A percentile compares a stretch with the other conserved stretches of the same genome.
Conservation (phyloP, 345 rosid genomes). For the Eucalyptus erythrocorys region DNA sequence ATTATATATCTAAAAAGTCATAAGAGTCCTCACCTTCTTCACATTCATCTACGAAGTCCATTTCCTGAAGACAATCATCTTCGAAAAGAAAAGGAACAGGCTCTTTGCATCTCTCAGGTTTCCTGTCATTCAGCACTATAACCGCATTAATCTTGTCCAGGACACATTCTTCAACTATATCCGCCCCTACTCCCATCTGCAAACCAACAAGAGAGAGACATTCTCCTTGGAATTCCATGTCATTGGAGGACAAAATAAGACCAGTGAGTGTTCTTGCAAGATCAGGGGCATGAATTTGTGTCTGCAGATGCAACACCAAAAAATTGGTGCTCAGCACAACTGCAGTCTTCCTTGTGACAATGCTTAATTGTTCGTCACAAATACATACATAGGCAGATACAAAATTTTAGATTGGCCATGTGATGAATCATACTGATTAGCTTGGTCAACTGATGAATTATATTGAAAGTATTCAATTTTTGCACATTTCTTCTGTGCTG, state of each 20-base stretch:
- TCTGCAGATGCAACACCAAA: conserved; percentile 21
- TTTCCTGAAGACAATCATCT: conserved; percentile 20
- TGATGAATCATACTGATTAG: background rate
- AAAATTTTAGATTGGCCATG: background rate
- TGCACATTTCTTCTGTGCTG: background rate
- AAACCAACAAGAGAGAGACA: conserved; percentile 71
- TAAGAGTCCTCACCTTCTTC: conserved; percentile 30
- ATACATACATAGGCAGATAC: background rate
- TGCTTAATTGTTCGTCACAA: background rate
- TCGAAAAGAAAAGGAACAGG: conserved; percentile 45
- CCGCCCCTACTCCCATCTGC: conserved; percentile 17
- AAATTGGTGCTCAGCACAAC: background rate
- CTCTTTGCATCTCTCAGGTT: conserved; percentile 46
- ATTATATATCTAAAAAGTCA: conserved; percentile 12
- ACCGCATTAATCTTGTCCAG: conserved; percentile 55
- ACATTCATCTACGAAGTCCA: conserved; percentile 20
- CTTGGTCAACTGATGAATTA: background rate
- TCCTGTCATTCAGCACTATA: conserved; percentile 52
- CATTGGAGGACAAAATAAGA: conserved; percentile 59
- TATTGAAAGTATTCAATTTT: background rate
- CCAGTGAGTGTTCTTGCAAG: conserved; percentile 79
- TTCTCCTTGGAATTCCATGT: conserved; percentile 58
- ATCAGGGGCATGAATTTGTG: conserved; percentile 73
- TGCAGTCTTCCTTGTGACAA: background rate
- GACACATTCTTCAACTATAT: conserved; percentile 45